These are phyloP conservation scores for Prunus mongolica DNA, from an alignment of 306 rosid genomes.

Conservation along the genomic window DNA sequence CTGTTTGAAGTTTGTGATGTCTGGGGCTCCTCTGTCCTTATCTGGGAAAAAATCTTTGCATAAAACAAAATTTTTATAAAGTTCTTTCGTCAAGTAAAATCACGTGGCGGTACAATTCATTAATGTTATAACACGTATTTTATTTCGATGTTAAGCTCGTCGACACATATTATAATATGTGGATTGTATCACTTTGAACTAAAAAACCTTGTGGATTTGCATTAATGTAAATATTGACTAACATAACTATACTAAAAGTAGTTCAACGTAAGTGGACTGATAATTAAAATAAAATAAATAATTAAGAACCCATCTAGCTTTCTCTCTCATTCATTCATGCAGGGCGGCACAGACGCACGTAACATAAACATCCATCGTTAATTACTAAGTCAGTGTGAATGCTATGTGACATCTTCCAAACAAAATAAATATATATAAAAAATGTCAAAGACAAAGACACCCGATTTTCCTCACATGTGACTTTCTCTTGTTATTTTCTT, in stretches of 20 bases:
- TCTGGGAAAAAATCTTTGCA: not conserved
- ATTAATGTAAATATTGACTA: too few species aligned
- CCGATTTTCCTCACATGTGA: not conserved
- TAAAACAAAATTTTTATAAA: too few species aligned
- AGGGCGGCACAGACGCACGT: not conserved
- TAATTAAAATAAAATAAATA: not conserved
- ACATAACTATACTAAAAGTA: not conserved
- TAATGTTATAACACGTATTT: too few species aligned
- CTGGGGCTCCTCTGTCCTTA: not conserved
- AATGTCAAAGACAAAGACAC: not conserved
- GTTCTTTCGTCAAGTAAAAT: too few species aligned
- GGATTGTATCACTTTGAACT: not conserved
- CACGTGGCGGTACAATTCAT: too few species aligned
- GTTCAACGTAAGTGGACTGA: not conserved
- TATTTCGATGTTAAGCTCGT: too few species aligned
- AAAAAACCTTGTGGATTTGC: not conserved
- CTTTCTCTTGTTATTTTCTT: not conserved
- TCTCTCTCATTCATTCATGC: not conserved
- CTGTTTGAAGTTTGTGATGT: not conserved
- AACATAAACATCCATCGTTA: not conserved
- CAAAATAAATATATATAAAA: not conserved
- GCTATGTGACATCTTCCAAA: not conserved
- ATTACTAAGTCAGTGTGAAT: not conserved
- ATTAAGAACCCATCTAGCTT: not conserved
- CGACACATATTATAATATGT: too few species aligned